Base-by-base conservation (phyloP, 495 filamentous ascomycete species). In the Daldinia loculata region DNA sequence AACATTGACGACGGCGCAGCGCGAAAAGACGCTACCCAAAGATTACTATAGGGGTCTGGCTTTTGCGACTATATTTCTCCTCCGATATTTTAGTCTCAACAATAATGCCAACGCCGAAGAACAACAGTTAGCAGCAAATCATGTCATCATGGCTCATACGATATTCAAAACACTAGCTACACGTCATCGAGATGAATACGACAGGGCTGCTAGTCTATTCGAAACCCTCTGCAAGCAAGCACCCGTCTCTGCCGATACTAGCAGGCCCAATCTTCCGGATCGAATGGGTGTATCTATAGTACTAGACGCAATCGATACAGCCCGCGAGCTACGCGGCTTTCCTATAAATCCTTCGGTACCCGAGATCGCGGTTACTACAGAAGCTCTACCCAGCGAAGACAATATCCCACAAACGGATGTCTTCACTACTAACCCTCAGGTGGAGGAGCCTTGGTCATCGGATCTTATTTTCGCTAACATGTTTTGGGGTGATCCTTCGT, bases 51-150 rank as follows among this genome's bases (percentile, higher is more conserved):
- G 67, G 24, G 69, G 67, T 1, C 59, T 75, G 9, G 73, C 67
- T 3, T 77, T 77, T 36, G 68, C 75, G 6, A 74, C 74, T 17
- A 70, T 71, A 6, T 77, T 77, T 41, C 63, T 77, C 1, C 63
- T 76, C 19, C 62, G 66, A 6, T 76, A 74, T 30, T 77, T 77
- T 24, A 59, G 51, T 38, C 61, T 74, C 15, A 76, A 72, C 24
- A 66, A 63, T 14, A 51, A 19, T 5, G 53, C 62, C 34, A 67
- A 67, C 26, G 50, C 70, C n/a, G 75, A 77, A 57, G 75, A 77
- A 27, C 75, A 74, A 36, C 72, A 76, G 24, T 36, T 76, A 22
- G 75, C 75, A 1, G 74, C 75, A 26, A 77, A 76, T 51, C 74
- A 76, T 66, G 74, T 76, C 15, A 64, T 74, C 7, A 58, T 77